Conservation (phyloP, 2,329 filamentous ascomycete species). For the Aureobasidium melanogenum region DNA sequence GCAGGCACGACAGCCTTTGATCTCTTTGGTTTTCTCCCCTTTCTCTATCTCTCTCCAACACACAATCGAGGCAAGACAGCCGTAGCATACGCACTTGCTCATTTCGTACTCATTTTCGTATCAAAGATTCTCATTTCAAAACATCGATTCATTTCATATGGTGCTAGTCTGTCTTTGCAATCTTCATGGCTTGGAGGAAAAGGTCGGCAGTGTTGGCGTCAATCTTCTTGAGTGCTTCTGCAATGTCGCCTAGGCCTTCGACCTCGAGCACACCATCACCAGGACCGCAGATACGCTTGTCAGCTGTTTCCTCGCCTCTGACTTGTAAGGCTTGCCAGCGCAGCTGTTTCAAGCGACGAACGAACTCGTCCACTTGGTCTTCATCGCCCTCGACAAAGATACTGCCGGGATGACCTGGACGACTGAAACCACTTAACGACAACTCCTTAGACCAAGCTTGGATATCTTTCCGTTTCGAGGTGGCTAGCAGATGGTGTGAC, state of each 20-base stretch:
- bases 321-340: conserved; percentile 16
- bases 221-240: conserved; percentile 9
- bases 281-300: background rate
- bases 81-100: background rate
- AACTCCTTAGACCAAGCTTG: conserved; percentile 14
- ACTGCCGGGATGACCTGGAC: conserved; percentile 15
- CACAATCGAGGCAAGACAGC: background rate
- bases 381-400: conserved; percentile 14
- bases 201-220: conserved; percentile 10
- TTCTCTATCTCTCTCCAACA: background rate
- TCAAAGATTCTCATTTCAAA: background rate
- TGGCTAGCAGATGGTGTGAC: conserved; percentile 16
- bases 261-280: conserved; percentile 13
- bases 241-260: conserved; percentile 13
- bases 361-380: conserved; percentile 13
- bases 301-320: conserved; percentile 11
- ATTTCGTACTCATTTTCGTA: conserved; percentile 3
- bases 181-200: conserved; percentile 16
- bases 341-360: conserved; percentile 13
- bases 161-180: conserved; percentile 10
- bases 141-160: background rate
- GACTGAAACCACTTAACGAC: conserved; percentile 9
- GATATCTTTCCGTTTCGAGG: conserved; percentile 15
- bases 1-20: background rate
- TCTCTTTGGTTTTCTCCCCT: background rate